phyloP scores from a whole-genome alignment of 371 early-diverging fungal species.

The Apophysomyces elegans region DNA sequence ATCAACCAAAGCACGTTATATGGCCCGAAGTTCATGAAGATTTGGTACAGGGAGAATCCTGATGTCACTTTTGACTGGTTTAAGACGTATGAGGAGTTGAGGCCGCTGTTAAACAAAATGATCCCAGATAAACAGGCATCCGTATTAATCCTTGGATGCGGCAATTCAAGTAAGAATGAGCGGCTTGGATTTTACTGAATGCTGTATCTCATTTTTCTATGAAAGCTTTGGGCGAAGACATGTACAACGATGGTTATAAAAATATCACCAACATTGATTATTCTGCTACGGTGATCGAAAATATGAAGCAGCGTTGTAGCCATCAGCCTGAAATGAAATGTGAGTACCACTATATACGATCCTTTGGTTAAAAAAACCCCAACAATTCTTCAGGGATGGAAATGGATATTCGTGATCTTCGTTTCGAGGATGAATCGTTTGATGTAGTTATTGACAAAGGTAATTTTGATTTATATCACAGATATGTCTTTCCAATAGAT shows the following conservation, averaged over 20 bases:
- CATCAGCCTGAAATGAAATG: slow-evolving; percentile 67
- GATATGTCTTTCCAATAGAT: no score
- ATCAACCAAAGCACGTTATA: background rate
- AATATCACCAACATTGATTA: slow-evolving; percentile 84
- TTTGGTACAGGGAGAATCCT: slow-evolving; percentile 49
- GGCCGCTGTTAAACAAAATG: slow-evolving; percentile 59
- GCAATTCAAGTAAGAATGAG: slow-evolving; percentile 68
- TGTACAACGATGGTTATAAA: slow-evolving; percentile 81
- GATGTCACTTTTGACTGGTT: slow-evolving; percentile 86
- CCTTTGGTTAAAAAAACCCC: background rate
- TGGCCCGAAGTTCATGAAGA: background rate
- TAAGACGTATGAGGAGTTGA: slow-evolving; percentile 78
- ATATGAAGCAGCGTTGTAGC: slow-evolving; percentile 70
- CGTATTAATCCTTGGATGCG: slow-evolving; percentile 81
- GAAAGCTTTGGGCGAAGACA: slow-evolving; percentile 75
- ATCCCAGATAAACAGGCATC: slow-evolving; percentile 62
- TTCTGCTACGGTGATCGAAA: slow-evolving; percentile 75
- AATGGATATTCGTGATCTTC: slow-evolving; percentile 79
- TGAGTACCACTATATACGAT: slow-evolving; percentile 27
- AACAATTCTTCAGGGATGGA: slow-evolving; percentile 59
- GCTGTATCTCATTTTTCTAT: background rate
- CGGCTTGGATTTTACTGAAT: background rate
- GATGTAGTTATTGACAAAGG: slow-evolving; percentile 90
- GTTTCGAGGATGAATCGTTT: slow-evolving; percentile 61
- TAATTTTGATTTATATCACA: background rate